These are phyloP conservation scores for Puccinia hordei DNA, from an alignment of 1,284 basidiomycete species.

Conservation along the genomic window DNA sequence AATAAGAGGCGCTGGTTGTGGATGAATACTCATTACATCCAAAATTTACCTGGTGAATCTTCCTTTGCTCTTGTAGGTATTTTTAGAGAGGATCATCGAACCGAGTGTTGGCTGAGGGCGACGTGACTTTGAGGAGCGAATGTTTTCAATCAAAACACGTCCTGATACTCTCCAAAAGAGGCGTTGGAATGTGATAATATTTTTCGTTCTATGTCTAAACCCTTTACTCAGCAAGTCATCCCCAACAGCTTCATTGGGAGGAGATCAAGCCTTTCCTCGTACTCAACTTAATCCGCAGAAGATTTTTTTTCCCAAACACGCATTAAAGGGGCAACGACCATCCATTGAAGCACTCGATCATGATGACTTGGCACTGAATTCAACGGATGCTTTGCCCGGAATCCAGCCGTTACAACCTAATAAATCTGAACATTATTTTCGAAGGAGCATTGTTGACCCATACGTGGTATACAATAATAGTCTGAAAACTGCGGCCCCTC, in stretches of 20 bases:
- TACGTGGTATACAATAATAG: conserved; percentile 6
- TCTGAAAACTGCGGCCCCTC: neutral
- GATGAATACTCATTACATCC: neutral
- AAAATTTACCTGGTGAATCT: neutral
- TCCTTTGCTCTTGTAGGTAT: neutral
- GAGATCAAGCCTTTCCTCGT: neutral
- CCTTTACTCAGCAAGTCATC: neutral
- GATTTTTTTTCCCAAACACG: neutral
- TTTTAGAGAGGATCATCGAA: neutral
- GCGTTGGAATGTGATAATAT: neutral
- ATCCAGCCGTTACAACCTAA: neutral
- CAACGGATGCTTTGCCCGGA: neutral
- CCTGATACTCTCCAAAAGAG: neutral
- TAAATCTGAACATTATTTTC: neutral
- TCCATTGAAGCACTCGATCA: neutral
- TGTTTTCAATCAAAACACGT: neutral
- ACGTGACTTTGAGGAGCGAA: neutral
- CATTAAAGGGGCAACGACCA: neutral
- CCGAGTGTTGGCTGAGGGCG: neutral
- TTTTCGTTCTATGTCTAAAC: neutral
- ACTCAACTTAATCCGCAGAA: neutral
- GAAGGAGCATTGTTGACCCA: neutral
- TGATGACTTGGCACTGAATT: too few relatives aligned
- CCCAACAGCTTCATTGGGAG: neutral
- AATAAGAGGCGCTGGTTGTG: neutral